Evolutionary conservation across 2,329 filamentous ascomycete species (phyloP).

Genomic region (Cordyceps farinosa): DNA sequence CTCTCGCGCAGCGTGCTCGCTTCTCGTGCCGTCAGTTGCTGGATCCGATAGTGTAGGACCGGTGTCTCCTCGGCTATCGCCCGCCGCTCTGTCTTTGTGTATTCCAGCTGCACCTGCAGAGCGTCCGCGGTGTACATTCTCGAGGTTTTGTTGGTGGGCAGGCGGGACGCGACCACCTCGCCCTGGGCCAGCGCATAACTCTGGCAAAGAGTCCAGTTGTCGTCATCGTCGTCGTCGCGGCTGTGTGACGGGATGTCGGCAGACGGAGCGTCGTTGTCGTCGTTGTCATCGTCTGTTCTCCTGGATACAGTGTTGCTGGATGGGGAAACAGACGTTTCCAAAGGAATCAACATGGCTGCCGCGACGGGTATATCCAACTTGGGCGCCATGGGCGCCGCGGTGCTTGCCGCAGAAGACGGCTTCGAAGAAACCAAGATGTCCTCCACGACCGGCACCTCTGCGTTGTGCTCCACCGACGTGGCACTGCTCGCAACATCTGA

Average conservation of each 20-base stretch:
- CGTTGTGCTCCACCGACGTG: neutral
- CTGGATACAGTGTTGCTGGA: neutral
- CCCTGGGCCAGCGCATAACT: constrained; percentile 9
- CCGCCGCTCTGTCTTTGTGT: neutral
- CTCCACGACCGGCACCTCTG: neutral
- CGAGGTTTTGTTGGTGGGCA: neutral
- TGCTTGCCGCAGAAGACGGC: neutral
- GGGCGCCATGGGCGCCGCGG: no score
- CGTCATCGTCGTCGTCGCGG: no score
- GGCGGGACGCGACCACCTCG: neutral
- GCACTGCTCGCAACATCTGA: neutral
- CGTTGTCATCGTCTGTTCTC: neutral
- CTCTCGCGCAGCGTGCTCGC: neutral
- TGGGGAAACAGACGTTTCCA: neutral
- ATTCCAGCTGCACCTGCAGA: constrained; percentile 3
- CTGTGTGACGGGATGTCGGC: no score
- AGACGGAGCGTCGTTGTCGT: neutral
- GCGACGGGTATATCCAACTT: neutral
- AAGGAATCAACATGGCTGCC: neutral
- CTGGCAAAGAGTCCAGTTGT: neutral
- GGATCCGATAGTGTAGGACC: neutral
- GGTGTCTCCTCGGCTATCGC: neutral
- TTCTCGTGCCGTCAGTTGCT: neutral
- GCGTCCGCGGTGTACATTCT: neutral
- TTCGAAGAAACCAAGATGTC: neutral